Evolutionary conservation across 2,329 filamentous ascomycete species (phyloP).

Genomic region (Fusarium chuoi): DNA sequence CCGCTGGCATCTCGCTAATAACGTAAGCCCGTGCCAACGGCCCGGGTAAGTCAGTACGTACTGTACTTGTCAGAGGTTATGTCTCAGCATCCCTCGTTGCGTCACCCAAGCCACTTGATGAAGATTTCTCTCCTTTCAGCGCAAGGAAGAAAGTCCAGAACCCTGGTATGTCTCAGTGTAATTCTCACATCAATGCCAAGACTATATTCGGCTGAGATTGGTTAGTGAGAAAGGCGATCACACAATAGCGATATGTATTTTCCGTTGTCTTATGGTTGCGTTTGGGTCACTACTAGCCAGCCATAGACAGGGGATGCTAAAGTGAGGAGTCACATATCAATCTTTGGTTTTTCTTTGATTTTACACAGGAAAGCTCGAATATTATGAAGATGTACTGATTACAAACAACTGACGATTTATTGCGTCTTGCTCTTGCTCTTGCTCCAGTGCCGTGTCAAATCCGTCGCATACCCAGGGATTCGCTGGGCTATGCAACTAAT

Average conservation of each 20-base stretch:
- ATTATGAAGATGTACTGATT: slow-evolving; percentile 9
- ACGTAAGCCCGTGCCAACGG: not conserved
- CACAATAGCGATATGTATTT: slow-evolving; percentile 9
- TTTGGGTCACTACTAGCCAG: not conserved
- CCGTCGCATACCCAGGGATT: not conserved
- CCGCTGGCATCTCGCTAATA: not conserved
- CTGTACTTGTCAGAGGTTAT: not conserved
- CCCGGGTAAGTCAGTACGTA: not conserved
- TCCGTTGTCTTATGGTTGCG: slow-evolving; percentile 4
- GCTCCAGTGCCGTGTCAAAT: not conserved
- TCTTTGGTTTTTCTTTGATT: not conserved
- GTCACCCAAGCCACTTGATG: slow-evolving; percentile 10
- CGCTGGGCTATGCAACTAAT: not conserved
- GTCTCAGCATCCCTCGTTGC: slow-evolving; percentile 3
- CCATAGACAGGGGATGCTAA: not conserved
- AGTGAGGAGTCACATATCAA: slow-evolving; percentile 1
- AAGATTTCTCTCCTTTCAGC: slow-evolving; percentile 6
- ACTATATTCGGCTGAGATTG: not conserved
- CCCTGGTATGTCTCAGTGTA: slow-evolving; percentile 16
- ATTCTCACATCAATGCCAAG: not conserved
- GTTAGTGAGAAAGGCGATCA: slow-evolving; percentile 2
- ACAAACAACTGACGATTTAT: not conserved
- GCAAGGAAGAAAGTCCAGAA: slow-evolving; percentile 9
- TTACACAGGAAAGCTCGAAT: not conserved
- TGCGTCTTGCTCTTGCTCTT: not conserved